Evolutionary conservation across 2,329 filamentous ascomycete species (phyloP), one percentile per base, ranked within the genome.

Genomic region (Aspergillus quadricinctus): DNA sequence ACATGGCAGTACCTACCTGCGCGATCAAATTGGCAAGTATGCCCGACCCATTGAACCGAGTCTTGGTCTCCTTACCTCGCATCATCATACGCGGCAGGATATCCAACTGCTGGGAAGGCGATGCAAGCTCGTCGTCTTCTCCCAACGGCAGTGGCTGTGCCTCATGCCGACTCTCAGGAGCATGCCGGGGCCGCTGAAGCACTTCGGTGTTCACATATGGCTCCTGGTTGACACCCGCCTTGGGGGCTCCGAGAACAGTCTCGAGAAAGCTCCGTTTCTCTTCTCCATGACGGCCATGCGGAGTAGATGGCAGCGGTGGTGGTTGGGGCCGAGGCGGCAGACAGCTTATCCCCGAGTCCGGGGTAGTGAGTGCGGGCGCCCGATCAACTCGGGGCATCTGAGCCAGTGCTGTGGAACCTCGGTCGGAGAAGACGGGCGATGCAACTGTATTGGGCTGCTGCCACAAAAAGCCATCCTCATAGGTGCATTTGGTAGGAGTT

Each of bases 381-480:
- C 60, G 64, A 61, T 69, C 66, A 52, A 53, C 54, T 52, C 54
- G 61, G 49, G 62, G 56, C 56, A 63, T 56, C 27, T 59, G 61
- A 23, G 53, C 50, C 37, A 56, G 54, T 43, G 56, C 29, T 21
- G 61, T 64, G 50, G 68, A 57, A 48, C 62, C 64, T 59, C 59
- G 64, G 45, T 67, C 65, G 49, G 65, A 55, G 27, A 66, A 66
- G 28, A 62, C 57, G 41, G 67, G 63, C 14, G 64, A 65, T 6
- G 65, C 54, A 28, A 74, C 65, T 17, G 71, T 74, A 31, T 65
- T 68, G 10, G 72, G 72, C 56, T 73, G 71, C 58, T 73, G 72
- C 71, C 71, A 73, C 37, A 74, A 52, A 54, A 75, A 73, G 14
- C 72, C 71, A 62, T 72, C 71, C 58, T 75, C 73, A 56, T 76